Conservation (phyloP, 2,329 filamentous ascomycete species). For the Penicillium verrucosum region DNA sequence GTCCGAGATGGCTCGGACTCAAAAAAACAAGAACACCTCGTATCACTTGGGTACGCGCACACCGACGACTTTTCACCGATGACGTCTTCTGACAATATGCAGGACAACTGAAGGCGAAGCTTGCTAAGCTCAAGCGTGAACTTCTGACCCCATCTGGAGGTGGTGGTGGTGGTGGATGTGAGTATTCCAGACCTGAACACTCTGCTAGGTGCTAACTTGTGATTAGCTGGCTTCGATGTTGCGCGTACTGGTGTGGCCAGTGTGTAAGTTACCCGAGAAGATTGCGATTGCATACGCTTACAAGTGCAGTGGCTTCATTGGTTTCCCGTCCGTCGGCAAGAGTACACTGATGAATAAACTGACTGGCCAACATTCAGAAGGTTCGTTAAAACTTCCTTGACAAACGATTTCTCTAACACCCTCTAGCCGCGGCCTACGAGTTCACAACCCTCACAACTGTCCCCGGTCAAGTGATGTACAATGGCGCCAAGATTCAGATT, state of each 20-base stretch:
- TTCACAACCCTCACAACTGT: slow-evolving; percentile 98
- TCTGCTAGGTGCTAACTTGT: slow-evolving; percentile 18
- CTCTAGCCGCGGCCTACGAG: slow-evolving; percentile 81
- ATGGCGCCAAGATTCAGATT: slow-evolving; percentile 96
- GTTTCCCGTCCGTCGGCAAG: slow-evolving; percentile 97
- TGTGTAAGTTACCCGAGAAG: slow-evolving; percentile 52
- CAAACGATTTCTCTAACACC: slow-evolving; percentile 15
- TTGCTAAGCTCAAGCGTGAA: slow-evolving; percentile 96
- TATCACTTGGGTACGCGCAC: slow-evolving; percentile 70
- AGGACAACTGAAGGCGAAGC: slow-evolving; percentile 92
- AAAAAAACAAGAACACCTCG: slow-evolving; percentile 95
- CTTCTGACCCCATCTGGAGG: slow-evolving; percentile 77
- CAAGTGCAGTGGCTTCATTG: slow-evolving; percentile 71
- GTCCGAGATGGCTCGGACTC: slow-evolving; percentile 94
- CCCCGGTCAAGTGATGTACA: slow-evolving; percentile 92
- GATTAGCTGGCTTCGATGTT: slow-evolving; percentile 82
- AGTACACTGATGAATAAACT: slow-evolving; percentile 94
- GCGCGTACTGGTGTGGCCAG: slow-evolving; percentile 95
- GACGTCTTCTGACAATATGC: slow-evolving; percentile 21
- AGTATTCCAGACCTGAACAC: slow-evolving; percentile 17
- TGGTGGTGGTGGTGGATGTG: slow-evolving; percentile 73
- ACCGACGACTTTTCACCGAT: slow-evolving; percentile 2
- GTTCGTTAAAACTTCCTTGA: slow-evolving; percentile 28
- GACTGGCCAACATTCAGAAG: slow-evolving; percentile 94
- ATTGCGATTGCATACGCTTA: slow-evolving; percentile 12